Percentiles rank a stretch among this genome's conserved stretches.
These are phyloP conservation scores for Plenodomus biglobosus DNA, from an alignment of 2,329 filamentous ascomycete species.

Conservation along the genomic window DNA sequence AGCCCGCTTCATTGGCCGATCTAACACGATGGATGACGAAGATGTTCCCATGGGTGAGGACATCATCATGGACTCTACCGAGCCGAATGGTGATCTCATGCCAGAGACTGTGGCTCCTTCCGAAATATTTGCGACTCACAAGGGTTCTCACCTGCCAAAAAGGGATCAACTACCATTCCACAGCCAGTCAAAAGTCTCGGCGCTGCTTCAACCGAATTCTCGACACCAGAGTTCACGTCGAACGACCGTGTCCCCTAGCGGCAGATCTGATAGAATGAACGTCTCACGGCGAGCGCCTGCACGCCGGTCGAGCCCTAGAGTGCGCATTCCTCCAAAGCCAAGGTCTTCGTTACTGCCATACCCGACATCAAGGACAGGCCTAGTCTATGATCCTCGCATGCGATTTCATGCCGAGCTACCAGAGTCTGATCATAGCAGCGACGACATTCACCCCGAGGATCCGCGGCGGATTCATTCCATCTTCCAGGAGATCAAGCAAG, in stretches of 20 bases:
- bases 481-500: slow-evolving; percentile 81
- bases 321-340: slow-evolving; percentile 35
- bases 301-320: slow-evolving; percentile 24
- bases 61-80: slow-evolving; percentile 33
- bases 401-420: slow-evolving; percentile 82
- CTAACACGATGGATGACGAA: slow-evolving; percentile 29
- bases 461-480: slow-evolving; percentile 90
- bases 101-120: slow-evolving; percentile 34
- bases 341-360: slow-evolving; percentile 41
- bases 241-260: slow-evolving; percentile 13
- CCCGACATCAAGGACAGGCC: slow-evolving; percentile 45
- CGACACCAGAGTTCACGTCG: slow-evolving; percentile 6
- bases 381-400: slow-evolving; percentile 88
- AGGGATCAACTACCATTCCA: slow-evolving; percentile 35
- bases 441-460: slow-evolving; percentile 90
- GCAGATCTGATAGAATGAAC: slow-evolving; percentile 29
- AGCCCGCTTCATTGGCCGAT: slow-evolving; percentile 12
- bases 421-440: slow-evolving; percentile 47
- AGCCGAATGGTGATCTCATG: slow-evolving; percentile 33
- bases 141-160: slow-evolving; percentile 15
- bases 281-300: slow-evolving; percentile 14
- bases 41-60: slow-evolving; percentile 38
- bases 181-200: slow-evolving; percentile 17
- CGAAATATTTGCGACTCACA: slow-evolving; percentile 25
- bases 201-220: slow-evolving; percentile 6